Evolutionary conservation across 2,329 filamentous ascomycete species (phyloP), one percentile per base, ranked within the genome.

Genomic region (Trichoderma breve): DNA sequence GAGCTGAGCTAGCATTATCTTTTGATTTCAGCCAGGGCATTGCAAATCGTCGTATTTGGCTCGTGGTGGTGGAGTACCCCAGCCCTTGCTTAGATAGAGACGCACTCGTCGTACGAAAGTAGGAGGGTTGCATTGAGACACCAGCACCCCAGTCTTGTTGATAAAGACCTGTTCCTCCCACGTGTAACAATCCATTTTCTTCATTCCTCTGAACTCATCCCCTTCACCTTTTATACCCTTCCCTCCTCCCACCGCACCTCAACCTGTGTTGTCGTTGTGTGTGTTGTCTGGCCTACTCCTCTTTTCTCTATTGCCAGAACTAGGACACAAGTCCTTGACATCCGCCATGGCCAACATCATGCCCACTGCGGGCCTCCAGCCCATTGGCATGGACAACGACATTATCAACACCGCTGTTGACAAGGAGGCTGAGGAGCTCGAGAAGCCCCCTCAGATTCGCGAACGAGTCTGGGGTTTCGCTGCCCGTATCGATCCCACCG

Each of bases 141-240:
- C 66, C 66, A 34, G 57, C 8, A 70, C 57, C 66, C 66, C 57
- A 62, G 66, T 51, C 66, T 61, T 34, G 43, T 70, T 61, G 66
- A 70, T 70, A 70, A 70, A 70, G 66, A 36, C 57, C 66, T 62
- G 53, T n/a, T 24, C 28, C 57, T 70, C 66, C 66, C 66, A 70
- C 66, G 57, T 70, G 66, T 70, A 69, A 62, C 55, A 34, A 53
- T 51, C 21, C 21, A 43, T 11, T 24, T n/a, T 24, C 34, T 24
- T 58, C 28, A 28, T 51, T 53, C 36, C n/a, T 53, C 18, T 53
- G 14, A 70, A n/a, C 36, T 61, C 57, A 70, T 62, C 15, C 28
- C 55, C 26, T 34, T 51, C n/a, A 8, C 34, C 66, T 30, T 57
- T 57, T 65, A 65, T 65, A 51, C 21, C 43, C 36, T 26, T 11